phyloP scores from a whole-genome alignment of 2,329 filamentous ascomycete species.

The Stemphylium lycopersici region DNA sequence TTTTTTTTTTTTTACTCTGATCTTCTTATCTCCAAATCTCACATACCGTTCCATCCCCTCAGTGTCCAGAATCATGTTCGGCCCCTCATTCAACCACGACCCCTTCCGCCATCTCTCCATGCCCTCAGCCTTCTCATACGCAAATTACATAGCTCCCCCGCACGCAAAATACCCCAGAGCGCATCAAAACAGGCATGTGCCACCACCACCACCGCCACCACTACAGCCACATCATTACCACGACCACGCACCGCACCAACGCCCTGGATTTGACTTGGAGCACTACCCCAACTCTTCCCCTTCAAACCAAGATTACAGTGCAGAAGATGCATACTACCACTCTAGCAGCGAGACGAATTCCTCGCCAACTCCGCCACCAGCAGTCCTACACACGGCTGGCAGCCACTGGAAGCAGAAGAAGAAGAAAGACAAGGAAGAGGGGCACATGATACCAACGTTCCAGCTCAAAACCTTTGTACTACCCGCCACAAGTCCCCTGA shows the following conservation, averaged over 20 bases:
- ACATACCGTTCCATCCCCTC: neutral
- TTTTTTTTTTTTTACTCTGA: no score
- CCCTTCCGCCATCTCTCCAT: conserved; percentile 5
- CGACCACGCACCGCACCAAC: neutral
- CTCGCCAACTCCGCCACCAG: neutral
- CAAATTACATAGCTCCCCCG: neutral
- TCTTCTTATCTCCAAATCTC: neutral
- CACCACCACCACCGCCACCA: conserved; percentile 2
- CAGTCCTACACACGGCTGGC: no score
- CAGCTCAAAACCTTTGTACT: neutral
- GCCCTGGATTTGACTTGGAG: neutral
- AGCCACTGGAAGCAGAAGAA: neutral
- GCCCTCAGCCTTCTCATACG: neutral
- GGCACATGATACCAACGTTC: neutral
- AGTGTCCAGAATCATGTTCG: conserved; percentile 4
- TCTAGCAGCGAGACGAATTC: neutral
- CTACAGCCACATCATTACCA: neutral
- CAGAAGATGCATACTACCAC: neutral
- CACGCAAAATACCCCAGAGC: neutral
- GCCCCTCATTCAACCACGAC: conserved; percentile 1
- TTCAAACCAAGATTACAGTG: neutral
- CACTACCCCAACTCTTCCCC: neutral
- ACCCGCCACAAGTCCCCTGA: neutral
- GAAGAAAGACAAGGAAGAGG: neutral
- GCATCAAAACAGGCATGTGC: neutral